Base-by-base conservation (phyloP, 2,329 filamentous ascomycete species). In the Beauveria sp. region DNA sequence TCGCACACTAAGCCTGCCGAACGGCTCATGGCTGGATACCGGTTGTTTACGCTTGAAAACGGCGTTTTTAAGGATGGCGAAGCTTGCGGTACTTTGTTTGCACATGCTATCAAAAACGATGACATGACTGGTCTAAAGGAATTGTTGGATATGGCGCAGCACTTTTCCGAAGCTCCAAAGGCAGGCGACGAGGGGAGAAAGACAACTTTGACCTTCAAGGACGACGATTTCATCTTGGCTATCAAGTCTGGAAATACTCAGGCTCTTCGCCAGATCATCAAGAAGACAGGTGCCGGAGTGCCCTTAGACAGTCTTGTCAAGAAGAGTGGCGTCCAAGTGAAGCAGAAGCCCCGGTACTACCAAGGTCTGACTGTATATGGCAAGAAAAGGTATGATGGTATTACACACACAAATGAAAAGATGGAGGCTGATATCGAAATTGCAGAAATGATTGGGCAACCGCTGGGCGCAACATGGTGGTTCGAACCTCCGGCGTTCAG, bases 321-420 rank as follows among this genome's bases (percentile, higher is more conserved):
- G 72, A 83, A 82, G 62, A 87, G 80, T 61, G 88, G 88, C 3
- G 73, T 88, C 1, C 80, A 88, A 67, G 71, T 87, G 54, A 79
- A 83, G 59, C 77, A 83, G 65, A 89, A 88, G 71, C 84, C 89
- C 1, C 81, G 82, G 20, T 90, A 84, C 71, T 96, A 96, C 69
- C 88, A 90, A 72, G 91, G 91, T 0, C 73, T 93, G 34, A 87
- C 85, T 1, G 87, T 96, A 1, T 86, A 89, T 65, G 90, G 90
- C 2, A 86, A 85, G 72, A 93, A 93, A 69, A 76, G 77, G 77
- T 78, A 71, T 34, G 68, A 1, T 31, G 46, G 1, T 16, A 46
- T 14, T 16, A 20, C 18, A 28, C 3, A 3, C 22, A n/a, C 5
- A n/a, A 4, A 5, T 20, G 16, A 56, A n/a, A 48, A n/a, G 5